Conservation (phyloP, 495 filamentous ascomycete species). For the Tuber umbilicatum region DNA sequence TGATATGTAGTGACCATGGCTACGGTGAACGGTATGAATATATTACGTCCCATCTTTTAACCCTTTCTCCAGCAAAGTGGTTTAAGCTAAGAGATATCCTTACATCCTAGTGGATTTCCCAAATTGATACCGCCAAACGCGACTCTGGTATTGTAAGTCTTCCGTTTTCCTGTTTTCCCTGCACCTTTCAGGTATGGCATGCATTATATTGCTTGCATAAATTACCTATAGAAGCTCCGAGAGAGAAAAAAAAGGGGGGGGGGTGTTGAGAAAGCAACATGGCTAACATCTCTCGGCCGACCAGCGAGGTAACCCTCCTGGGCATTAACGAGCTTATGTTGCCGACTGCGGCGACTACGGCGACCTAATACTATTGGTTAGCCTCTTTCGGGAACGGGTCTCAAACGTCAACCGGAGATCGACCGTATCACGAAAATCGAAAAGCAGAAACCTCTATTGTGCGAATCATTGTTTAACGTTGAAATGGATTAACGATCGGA, state of each 20-base stretch:
- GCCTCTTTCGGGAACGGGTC: neutral
- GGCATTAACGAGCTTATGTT: conserved; percentile 42
- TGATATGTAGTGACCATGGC: conserved; percentile 52
- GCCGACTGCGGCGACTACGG: neutral
- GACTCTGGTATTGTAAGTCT: conserved; percentile 47
- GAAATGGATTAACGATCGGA: neutral
- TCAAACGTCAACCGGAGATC: neutral
- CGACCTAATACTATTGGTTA: neutral
- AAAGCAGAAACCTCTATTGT: neutral
- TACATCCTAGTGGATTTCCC: conserved; percentile 45
- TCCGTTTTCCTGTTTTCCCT: neutral
- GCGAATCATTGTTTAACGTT: neutral
- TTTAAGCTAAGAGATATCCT: conserved; percentile 28
- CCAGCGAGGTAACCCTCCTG: conserved; percentile 46
- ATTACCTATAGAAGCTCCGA: conserved; percentile 8
- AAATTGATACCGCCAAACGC: conserved; percentile 45
- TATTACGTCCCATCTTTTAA: conserved; percentile 10
- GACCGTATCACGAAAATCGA: neutral
- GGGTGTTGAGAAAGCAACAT: conserved; percentile 12
- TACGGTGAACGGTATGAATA: conserved; percentile 54
- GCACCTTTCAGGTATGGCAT: conserved; percentile 12
- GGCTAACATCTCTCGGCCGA: neutral
- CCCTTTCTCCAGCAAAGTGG: neutral
- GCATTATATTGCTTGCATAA: conserved; percentile 10
- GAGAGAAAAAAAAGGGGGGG: neutral